Evolutionary conservation across 345 rosid genomes (phyloP).

Genomic region (Durio zibethinus): DNA sequence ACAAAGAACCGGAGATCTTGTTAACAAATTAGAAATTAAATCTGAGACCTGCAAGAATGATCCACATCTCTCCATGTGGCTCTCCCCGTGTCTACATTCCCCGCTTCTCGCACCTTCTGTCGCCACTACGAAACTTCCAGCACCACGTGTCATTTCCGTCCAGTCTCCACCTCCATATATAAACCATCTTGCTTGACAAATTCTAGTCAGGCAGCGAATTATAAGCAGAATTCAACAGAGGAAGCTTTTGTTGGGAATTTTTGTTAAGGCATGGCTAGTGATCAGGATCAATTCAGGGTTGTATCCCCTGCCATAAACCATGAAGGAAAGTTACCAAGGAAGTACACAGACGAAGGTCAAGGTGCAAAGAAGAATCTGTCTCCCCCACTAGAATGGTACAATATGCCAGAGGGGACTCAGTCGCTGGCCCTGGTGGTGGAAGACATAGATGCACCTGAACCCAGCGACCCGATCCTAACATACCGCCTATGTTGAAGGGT

Average conservation of each 20-base stretch:
- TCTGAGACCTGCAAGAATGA: not conserved
- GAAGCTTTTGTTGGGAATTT: too few relatives aligned
- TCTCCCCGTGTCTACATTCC: not conserved
- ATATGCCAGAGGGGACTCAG: slow-evolving; percentile 63
- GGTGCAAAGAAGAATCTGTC: slow-evolving; percentile 55
- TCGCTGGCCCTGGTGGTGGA: slow-evolving; percentile 71
- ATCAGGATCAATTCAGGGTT: slow-evolving; percentile 38
- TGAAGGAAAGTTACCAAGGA: slow-evolving; percentile 64
- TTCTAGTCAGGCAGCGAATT: not conserved
- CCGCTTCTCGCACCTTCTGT: not conserved
- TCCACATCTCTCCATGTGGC: slow-evolving; percentile 19
- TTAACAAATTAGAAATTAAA: not conserved
- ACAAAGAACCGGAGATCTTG: too few relatives aligned
- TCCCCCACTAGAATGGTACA: slow-evolving; percentile 72
- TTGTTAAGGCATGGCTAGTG: slow-evolving; percentile 1
- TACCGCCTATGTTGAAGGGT: slow-evolving; percentile 61
- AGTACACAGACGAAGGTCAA: slow-evolving; percentile 68
- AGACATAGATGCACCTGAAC: slow-evolving; percentile 80
- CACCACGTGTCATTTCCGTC: slow-evolving; percentile 14
- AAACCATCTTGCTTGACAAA: not conserved
- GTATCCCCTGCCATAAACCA: slow-evolving; percentile 51
- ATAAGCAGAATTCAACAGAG: not conserved
- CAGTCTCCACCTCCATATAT: not conserved
- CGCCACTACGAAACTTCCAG: too few relatives aligned
- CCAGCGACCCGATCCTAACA: slow-evolving; percentile 47